Conservation (phyloP, 2,329 filamentous ascomycete species). For the Xylariaceae sp. region DNA sequence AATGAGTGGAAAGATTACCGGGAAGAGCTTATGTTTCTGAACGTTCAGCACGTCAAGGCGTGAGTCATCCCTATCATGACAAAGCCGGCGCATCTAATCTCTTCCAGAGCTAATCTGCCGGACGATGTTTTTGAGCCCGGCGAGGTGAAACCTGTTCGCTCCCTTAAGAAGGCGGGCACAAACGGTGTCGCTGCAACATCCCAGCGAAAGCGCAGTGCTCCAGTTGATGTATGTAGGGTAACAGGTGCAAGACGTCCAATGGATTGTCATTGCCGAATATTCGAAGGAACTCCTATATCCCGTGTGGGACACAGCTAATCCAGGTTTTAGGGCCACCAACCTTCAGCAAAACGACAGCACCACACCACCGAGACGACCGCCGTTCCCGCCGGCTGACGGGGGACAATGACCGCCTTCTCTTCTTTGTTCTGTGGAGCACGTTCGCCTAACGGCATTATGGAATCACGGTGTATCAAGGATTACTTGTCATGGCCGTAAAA, state of each 20-base stretch:
- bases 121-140: constrained; percentile 82
- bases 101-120: constrained; percentile 73
- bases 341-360: constrained; percentile 33
- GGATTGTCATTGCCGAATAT: constrained; percentile 20
- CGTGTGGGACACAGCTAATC: constrained; percentile 22
- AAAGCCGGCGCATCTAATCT: constrained; percentile 18
- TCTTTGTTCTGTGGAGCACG: background rate
- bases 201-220: constrained; percentile 46
- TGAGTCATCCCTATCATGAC: constrained; percentile 43
- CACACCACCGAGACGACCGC: constrained; percentile 21
- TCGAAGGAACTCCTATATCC: constrained; percentile 10
- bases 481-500: background rate
- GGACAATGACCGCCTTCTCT: background rate
- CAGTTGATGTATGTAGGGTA: constrained; percentile 34
- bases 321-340: constrained; percentile 23
- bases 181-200: constrained; percentile 33
- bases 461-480: background rate
- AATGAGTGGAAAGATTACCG: constrained; percentile 69
- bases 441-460: background rate
- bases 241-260: constrained; percentile 22
- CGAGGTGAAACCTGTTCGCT: constrained; percentile 64
- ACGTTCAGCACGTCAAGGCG: constrained; percentile 82
- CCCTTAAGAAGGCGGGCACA: constrained; percentile 45
- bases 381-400: constrained; percentile 28
- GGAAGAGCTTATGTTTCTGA: constrained; percentile 69